A percentile compares a stretch with the other conserved stretches of the same genome.
Conservation (phyloP, 345 rosid genomes). For the Xanthoceras sorbifolium region DNA sequence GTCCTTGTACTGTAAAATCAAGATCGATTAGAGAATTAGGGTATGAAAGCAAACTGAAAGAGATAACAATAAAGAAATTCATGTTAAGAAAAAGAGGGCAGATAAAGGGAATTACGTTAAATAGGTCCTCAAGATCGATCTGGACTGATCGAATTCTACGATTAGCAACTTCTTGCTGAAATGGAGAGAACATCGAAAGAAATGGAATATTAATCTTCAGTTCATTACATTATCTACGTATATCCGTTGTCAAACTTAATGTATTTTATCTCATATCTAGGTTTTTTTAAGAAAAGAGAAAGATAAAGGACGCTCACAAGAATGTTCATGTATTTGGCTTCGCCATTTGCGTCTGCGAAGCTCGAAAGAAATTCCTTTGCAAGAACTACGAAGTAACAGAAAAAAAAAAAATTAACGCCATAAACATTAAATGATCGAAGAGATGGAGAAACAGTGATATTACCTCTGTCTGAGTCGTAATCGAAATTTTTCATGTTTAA, state of each 20-base stretch:
- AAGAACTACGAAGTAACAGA: slow-evolving; percentile 39
- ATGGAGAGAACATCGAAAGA: slow-evolving; percentile 11
- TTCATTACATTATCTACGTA: neutral
- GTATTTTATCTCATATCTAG: slow-evolving; percentile 10
- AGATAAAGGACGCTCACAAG: slow-evolving; percentile 55
- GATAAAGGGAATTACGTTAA: slow-evolving; percentile 51
- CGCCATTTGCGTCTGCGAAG: slow-evolving; percentile 68
- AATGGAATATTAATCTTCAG: neutral
- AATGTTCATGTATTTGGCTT: slow-evolving; percentile 75
- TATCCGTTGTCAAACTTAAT: neutral
- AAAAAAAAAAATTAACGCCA: neutral
- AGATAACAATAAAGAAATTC: neutral
- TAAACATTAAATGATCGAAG: neutral
- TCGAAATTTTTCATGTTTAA: slow-evolving; percentile 61
- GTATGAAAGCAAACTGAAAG: neutral
- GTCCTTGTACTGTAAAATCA: slow-evolving; percentile 58
- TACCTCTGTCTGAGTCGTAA: slow-evolving; percentile 68
- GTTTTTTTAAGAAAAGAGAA: slow-evolving; percentile 2
- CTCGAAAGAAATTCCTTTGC: slow-evolving; percentile 82
- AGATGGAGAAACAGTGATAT: neutral
- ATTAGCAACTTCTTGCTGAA: slow-evolving; percentile 90
- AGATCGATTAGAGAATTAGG: slow-evolving; percentile 11
- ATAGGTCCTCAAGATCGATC: slow-evolving; percentile 76
- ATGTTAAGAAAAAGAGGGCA: neutral
- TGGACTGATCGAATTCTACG: slow-evolving; percentile 73